These are phyloP conservation scores for Ceratobasidium papillatum DNA, from an alignment of 1,284 basidiomycete genomes.

Conservation along the genomic window DNA sequence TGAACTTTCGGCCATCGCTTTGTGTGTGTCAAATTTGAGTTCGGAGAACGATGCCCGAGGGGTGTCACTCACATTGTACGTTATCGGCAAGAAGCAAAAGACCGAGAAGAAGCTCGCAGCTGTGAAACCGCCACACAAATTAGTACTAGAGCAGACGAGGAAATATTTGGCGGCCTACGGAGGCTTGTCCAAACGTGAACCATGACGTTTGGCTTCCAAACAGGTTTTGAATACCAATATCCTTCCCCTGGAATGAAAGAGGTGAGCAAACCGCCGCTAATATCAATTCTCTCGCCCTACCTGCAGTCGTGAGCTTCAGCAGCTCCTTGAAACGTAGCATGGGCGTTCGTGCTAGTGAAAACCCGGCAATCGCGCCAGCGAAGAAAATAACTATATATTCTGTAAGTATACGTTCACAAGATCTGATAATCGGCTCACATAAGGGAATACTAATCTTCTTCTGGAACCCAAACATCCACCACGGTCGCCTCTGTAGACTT, in stretches of 20 bases:
- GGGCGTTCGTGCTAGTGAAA: slow-evolving; percentile 35
- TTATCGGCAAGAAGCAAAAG: slow-evolving; percentile 43
- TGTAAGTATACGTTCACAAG: neutral
- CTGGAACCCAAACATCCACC: slow-evolving; percentile 43
- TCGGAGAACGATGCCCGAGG: slow-evolving; percentile 16
- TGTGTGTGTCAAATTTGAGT: neutral
- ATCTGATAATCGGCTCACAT: slow-evolving; percentile 24
- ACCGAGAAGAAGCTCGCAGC: slow-evolving; percentile 43
- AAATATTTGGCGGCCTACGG: slow-evolving; percentile 22
- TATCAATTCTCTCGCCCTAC: neutral
- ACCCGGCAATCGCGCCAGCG: slow-evolving; percentile 42
- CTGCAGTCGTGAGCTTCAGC: slow-evolving; percentile 39
- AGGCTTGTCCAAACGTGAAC: slow-evolving; percentile 41
- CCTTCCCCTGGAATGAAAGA: slow-evolving; percentile 38
- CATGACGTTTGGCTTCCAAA: slow-evolving; percentile 38
- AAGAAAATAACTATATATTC: slow-evolving; percentile 40
- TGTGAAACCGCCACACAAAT: neutral
- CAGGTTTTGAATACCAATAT: slow-evolving; percentile 40
- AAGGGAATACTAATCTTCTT: slow-evolving; percentile 32
- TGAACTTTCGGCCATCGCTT: slow-evolving; percentile 43
- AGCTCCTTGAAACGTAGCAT: slow-evolving; percentile 38
- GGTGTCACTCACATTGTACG: slow-evolving; percentile 23
- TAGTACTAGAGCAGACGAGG: neutral
- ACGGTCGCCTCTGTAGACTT: neutral
- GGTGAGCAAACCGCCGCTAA: neutral